phyloP scores from a whole-genome alignment of 208 protist genomes.

The Acanthamoeba sp. region DNA sequence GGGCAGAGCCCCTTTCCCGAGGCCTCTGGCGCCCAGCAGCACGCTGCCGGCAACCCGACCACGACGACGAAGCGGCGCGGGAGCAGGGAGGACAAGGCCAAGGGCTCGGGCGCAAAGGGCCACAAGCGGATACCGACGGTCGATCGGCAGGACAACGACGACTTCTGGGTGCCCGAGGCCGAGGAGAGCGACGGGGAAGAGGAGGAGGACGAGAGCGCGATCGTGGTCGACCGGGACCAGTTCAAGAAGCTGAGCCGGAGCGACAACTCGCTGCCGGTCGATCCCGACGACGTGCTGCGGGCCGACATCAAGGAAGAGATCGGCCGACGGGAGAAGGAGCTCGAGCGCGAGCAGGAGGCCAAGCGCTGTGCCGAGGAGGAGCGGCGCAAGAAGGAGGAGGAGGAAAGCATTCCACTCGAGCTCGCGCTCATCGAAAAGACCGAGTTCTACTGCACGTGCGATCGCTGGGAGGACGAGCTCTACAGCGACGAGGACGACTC shows the following conservation, averaged over 20 bases:
- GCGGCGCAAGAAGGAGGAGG: not conserved
- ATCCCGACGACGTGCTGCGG: not conserved
- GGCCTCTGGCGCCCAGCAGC: not conserved
- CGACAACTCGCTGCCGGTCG: slow-evolving; percentile 5
- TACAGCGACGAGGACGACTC: slow-evolving; percentile 48
- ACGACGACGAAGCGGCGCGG: not conserved
- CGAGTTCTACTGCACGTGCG: slow-evolving; percentile 35
- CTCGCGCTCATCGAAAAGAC: slow-evolving; percentile 3
- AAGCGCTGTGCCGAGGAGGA: slow-evolving; percentile 18
- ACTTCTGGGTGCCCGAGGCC: slow-evolving; percentile 38
- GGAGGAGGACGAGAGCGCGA: not conserved
- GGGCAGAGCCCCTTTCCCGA: not conserved
- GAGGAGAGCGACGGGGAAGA: not conserved
- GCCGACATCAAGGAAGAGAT: not conserved
- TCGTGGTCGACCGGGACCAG: not conserved
- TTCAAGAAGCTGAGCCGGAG: slow-evolving; percentile 59
- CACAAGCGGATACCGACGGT: not conserved
- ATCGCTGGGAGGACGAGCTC: slow-evolving; percentile 50
- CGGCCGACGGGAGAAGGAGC: slow-evolving; percentile 26
- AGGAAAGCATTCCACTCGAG: slow-evolving; percentile 16
- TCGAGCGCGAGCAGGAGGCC: slow-evolving; percentile 13
- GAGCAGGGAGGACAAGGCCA: not conserved
- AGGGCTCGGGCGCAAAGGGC: not conserved
- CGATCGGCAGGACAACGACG: not conserved
- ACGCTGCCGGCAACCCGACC: not conserved